A percentile compares a stretch with the other conserved stretches of the same genome.
phyloP scores from a whole-genome alignment of 1,139 yeast species.

The Candida sanyaensis region DNA sequence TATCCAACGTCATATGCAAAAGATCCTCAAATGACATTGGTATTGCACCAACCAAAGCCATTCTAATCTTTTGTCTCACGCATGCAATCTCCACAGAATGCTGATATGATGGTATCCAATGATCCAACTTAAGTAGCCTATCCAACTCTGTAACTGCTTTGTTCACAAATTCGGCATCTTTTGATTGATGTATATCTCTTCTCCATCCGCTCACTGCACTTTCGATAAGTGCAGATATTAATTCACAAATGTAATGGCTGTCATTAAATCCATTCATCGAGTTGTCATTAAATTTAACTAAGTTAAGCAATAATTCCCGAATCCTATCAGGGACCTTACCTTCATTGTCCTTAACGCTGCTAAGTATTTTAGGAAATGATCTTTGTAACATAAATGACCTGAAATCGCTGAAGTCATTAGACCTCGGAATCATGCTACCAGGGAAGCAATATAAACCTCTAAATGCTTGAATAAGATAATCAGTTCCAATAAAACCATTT shows the following conservation, averaged over 20 bases:
- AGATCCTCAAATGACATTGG: conserved; percentile 53
- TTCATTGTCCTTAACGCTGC: conserved; percentile 58
- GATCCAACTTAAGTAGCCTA: conserved; percentile 77
- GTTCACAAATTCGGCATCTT: conserved; percentile 20
- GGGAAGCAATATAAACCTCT: conserved; percentile 73
- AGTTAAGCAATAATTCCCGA: conserved; percentile 63
- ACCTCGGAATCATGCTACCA: conserved; percentile 63
- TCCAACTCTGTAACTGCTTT: conserved; percentile 53
- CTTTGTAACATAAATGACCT: conserved; percentile 69
- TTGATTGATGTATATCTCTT: conserved; percentile 1
- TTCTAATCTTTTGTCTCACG: conserved; percentile 55
- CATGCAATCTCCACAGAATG: conserved; percentile 58
- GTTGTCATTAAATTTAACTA: conserved; percentile 85
- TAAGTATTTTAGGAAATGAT: conserved; percentile 64
- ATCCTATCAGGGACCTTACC: conserved; percentile 71
- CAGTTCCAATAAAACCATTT: conserved; percentile 68
- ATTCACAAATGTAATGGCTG: conserved; percentile 59
- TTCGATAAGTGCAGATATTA: conserved; percentile 58
- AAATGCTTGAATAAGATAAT: conserved; percentile 71
- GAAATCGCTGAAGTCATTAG: conserved; percentile 77
- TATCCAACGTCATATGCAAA: conserved; percentile 52
- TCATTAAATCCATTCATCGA: conserved; percentile 78
- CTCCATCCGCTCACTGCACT: conserved; percentile 30
- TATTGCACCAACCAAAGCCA: conserved; percentile 61
- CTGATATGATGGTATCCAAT: conserved; percentile 81